These are phyloP conservation scores for Cladophialophora immunda DNA, from an alignment of 2,329 filamentous ascomycete species.

Conservation along the genomic window DNA sequence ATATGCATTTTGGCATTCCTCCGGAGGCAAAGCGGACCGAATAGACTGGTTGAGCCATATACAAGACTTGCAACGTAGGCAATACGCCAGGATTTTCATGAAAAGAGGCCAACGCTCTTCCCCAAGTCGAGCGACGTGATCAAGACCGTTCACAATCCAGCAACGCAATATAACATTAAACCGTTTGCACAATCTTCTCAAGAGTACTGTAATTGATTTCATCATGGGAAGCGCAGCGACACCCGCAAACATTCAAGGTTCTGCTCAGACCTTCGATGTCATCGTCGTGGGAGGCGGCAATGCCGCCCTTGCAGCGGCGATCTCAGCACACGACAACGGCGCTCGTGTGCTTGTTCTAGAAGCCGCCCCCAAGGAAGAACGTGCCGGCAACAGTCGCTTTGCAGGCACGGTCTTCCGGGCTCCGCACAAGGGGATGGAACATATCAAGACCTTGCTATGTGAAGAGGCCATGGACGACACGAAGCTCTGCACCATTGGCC, in stretches of 20 bases:
- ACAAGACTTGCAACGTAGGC: not conserved
- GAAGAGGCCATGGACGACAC: conserved; percentile 56
- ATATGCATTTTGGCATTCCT: not conserved
- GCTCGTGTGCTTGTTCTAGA: conserved; percentile 39
- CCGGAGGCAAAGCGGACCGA: not conserved
- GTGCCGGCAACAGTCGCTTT: conserved; percentile 27
- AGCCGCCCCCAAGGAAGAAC: conserved; percentile 17
- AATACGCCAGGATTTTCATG: not conserved
- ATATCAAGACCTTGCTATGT: conserved; percentile 68
- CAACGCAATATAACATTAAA: not conserved
- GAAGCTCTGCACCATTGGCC: conserved; percentile 62
- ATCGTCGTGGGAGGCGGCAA: conserved; percentile 71
- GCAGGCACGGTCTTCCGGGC: conserved; percentile 24
- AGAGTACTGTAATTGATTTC: not conserved
- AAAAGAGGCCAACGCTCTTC: not conserved
- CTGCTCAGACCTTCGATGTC: conserved; percentile 39
- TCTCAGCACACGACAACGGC: conserved; percentile 62
- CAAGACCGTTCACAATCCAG: not conserved
- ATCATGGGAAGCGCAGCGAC: conserved; percentile 8
- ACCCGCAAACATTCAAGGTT: not conserved
- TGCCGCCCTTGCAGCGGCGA: conserved; percentile 68
- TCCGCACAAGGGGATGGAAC: conserved; percentile 55
- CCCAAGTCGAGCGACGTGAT: not conserved
- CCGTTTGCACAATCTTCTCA: not conserved
- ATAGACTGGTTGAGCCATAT: not conserved